Conservation (phyloP, 2,329 filamentous ascomycete genomes). For the Phyllosticta citrichinensis region DNA sequence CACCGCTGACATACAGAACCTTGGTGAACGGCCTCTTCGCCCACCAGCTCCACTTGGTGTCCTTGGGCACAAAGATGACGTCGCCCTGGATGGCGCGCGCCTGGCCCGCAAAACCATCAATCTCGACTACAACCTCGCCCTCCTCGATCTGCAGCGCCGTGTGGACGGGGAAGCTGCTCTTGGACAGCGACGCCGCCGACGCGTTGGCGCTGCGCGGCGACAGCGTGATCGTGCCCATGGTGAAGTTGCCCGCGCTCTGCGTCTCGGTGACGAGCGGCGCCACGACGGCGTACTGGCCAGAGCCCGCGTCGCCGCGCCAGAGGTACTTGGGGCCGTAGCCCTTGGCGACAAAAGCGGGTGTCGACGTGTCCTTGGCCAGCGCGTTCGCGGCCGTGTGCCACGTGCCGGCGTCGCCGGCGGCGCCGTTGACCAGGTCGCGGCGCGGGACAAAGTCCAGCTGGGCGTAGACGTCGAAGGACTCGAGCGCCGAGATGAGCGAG, state of each 20-base stretch:
- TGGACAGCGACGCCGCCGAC: slow-evolving; percentile 14
- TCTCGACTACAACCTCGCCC: slow-evolving; percentile 25
- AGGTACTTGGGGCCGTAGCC: slow-evolving; percentile 39
- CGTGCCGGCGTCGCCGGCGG: slow-evolving; percentile 21
- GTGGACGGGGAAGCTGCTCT: slow-evolving; percentile 20
- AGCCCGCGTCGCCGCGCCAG: slow-evolving; percentile 21
- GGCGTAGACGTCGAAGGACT: slow-evolving; percentile 35
- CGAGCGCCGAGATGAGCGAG: slow-evolving; percentile 26
- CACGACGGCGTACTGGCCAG: slow-evolving; percentile 33
- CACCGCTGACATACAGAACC: slow-evolving; percentile 17
- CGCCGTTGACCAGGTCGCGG: slow-evolving; percentile 33
- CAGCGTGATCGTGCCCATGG: slow-evolving; percentile 35
- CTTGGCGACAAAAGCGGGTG: slow-evolving; percentile 37
- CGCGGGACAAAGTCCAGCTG: slow-evolving; percentile 33
- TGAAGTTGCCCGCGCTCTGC: slow-evolving; percentile 34
- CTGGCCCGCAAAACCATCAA: slow-evolving; percentile 19
- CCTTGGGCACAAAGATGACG: slow-evolving; percentile 30
- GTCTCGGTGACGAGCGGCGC: slow-evolving; percentile 33
- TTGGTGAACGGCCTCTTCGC: slow-evolving; percentile 16
- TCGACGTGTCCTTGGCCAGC: slow-evolving; percentile 20
- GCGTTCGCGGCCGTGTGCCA: slow-evolving; percentile 33
- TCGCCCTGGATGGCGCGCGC: slow-evolving; percentile 27
- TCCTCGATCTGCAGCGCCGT: slow-evolving; percentile 32
- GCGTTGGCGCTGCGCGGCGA: slow-evolving; percentile 18
- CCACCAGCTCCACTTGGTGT: slow-evolving; percentile 26